Evolutionary conservation across 164 flowering plant species (phyloP).

Genomic region (Macadamia integrifolia): DNA sequence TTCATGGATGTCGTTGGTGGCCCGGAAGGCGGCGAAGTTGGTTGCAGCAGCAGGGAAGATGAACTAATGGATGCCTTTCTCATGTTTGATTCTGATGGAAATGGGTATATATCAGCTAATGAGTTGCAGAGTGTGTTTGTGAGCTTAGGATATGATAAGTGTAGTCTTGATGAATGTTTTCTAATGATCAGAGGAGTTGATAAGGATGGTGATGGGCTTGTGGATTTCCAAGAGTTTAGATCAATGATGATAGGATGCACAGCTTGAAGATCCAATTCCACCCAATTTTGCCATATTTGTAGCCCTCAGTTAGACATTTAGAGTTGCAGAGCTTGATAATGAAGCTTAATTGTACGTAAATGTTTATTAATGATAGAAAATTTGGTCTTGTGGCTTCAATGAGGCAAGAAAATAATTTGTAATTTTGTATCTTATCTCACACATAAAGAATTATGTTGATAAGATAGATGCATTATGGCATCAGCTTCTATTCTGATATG

Average conservation of each 20-base stretch:
- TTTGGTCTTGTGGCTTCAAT: too few species aligned
- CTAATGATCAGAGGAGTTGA: constrained; percentile 66
- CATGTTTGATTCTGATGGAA: constrained; percentile 45
- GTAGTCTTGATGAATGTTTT: constrained; percentile 41
- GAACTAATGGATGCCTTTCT: constrained; percentile 51
- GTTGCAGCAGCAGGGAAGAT: constrained; percentile 14
- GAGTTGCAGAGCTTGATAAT: too few species aligned
- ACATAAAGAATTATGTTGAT: too few species aligned
- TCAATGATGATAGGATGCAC: constrained; percentile 41
- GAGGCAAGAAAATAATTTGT: too few species aligned
- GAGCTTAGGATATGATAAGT: constrained; percentile 38
- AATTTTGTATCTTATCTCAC: too few species aligned
- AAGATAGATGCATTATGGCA: too few species aligned
- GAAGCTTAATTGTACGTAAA: too few species aligned
- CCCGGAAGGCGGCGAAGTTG: neutral
- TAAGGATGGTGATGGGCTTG: constrained; percentile 65
- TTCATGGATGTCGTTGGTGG: constrained; percentile 43
- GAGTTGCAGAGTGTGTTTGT: constrained; percentile 47
- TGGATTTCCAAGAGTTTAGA: constrained; percentile 57
- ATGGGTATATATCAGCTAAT: constrained; percentile 56
- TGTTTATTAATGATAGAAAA: too few species aligned
- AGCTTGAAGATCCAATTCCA: constrained; percentile 3
- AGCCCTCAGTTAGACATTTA: too few species aligned
- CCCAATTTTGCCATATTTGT: neutral
- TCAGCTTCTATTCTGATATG: too few species aligned